These are phyloP conservation scores for Cryptococcus floricola DNA, from an alignment of 1,284 basidiomycete genomes.

Conservation along the genomic window DNA sequence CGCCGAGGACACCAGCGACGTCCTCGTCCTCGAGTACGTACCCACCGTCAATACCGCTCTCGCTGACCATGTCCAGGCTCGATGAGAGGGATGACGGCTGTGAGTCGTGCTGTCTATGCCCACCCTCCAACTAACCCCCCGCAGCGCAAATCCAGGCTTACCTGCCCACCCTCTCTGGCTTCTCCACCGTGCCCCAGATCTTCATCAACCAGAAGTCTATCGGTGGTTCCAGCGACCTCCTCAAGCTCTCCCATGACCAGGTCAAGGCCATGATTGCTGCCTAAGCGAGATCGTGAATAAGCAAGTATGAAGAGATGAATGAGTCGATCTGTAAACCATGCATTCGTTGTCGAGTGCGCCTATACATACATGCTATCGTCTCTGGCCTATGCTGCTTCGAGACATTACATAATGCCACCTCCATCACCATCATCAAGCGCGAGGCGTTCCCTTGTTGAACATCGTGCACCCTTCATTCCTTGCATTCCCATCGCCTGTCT, in stretches of 20 bases:
- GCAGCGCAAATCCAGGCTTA: slow-evolving; percentile 47
- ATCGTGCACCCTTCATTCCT: no score
- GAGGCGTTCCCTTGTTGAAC: no score
- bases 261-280: slow-evolving; percentile 40
- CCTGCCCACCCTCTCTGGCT: slow-evolving; percentile 43
- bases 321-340: neutral
- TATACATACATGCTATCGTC: neutral
- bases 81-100: slow-evolving; percentile 46
- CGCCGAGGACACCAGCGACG: slow-evolving; percentile 27
- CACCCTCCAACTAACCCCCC: neutral
- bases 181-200: slow-evolving; percentile 48
- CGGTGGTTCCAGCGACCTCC: slow-evolving; percentile 47
- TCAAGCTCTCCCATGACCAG: slow-evolving; percentile 35
- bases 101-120: slow-evolving; percentile 16
- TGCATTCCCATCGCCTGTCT: neutral
- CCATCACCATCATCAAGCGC: no score
- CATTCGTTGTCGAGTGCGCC: neutral
- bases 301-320: neutral
- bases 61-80: slow-evolving; percentile 29
- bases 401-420: no score
- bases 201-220: slow-evolving; percentile 48
- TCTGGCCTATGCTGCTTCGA: no score
- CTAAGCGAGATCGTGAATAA: slow-evolving; percentile 4
- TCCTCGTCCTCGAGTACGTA: slow-evolving; percentile 43
- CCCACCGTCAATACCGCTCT: neutral